phyloP scores from a whole-genome alignment of 371 early-diverging fungal genomes.

The Nematocida homosporus region DNA sequence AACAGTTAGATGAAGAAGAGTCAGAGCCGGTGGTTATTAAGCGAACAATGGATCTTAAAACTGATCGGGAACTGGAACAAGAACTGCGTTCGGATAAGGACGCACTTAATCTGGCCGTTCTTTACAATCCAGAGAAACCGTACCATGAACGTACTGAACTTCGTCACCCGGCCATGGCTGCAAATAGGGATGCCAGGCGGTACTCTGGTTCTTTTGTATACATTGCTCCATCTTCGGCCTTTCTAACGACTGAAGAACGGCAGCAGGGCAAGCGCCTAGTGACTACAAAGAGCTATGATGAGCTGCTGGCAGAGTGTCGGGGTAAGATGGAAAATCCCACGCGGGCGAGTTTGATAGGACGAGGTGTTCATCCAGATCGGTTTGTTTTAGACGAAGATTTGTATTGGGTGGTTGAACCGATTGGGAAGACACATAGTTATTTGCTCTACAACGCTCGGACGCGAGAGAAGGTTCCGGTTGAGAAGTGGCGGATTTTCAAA shows the following conservation, averaged over 20 bases:
- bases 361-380: slow-evolving; percentile 6
- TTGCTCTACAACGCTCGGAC: slow-evolving; percentile 31
- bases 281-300: too few relatives aligned
- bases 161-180: background rate
- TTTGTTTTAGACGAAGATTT: background rate
- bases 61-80: slow-evolving; percentile 40
- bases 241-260: background rate
- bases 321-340: background rate
- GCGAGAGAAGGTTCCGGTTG: background rate
- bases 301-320: too few relatives aligned
- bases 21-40: background rate
- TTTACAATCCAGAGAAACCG: slow-evolving; percentile 11
- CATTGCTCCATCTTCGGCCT: slow-evolving; percentile 1
- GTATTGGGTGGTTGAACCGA: slow-evolving; percentile 18
- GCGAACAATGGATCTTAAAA: background rate
- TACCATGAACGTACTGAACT: background rate
- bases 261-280: too few relatives aligned
- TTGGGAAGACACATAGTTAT: background rate
- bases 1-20: background rate
- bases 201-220: background rate
- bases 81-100: slow-evolving; percentile 12
- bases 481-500: slow-evolving; percentile 23
- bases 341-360: background rate
- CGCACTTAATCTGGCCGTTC: background rate
- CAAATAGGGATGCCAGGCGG: background rate